phyloP scores from a whole-genome alignment of 2,329 filamentous ascomycete genomes.

The Xylaria sp. region DNA sequence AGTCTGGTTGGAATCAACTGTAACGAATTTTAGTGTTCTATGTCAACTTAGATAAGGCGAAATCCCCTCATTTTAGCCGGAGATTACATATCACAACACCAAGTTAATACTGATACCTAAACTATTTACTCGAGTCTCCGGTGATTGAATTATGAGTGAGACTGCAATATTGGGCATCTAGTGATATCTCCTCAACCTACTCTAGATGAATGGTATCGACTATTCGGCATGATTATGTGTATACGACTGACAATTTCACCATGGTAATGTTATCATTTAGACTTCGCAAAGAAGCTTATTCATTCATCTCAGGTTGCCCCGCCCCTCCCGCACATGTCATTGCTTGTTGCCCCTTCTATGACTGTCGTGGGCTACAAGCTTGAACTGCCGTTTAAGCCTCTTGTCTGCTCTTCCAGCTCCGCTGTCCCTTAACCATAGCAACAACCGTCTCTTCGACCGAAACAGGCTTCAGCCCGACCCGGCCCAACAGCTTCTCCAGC shows the following conservation, averaged over 20 bases:
- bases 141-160: not conserved
- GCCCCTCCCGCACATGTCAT: not conserved
- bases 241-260: not conserved
- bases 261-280: not conserved
- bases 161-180: not conserved
- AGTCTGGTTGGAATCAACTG: too few relatives aligned
- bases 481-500: conserved; percentile 52
- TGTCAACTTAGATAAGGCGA: too few relatives aligned
- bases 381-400: not conserved
- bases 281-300: not conserved
- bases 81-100: too few relatives aligned
- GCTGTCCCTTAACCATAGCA: conserved; percentile 41
- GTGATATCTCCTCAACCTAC: not conserved
- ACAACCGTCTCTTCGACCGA: conserved; percentile 42
- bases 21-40: too few relatives aligned
- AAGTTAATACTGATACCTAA: too few relatives aligned
- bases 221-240: not conserved
- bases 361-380: not conserved
- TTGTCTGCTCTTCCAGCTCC: conserved; percentile 3
- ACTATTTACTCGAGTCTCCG: not conserved
- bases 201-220: not conserved
- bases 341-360: not conserved
- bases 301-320: not conserved
- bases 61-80: too few relatives aligned
- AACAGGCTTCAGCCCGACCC: conserved; percentile 42